Conservation (phyloP, 768 basidiomycete genomes). For the Boletus rufocinnamomeus region DNA sequence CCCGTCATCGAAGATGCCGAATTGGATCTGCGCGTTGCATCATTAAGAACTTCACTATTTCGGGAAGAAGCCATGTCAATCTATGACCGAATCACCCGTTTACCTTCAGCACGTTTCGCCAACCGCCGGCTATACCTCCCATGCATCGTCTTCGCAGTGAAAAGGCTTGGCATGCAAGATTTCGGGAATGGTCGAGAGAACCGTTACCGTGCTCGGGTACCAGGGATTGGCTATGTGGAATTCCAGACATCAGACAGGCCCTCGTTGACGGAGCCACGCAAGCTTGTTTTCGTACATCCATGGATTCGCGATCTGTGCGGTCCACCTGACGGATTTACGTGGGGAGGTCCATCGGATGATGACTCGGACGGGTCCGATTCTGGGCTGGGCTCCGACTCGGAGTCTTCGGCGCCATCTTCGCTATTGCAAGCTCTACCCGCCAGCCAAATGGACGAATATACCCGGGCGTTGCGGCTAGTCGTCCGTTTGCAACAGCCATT, state of each 20-base stretch:
- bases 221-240: conserved; percentile 1
- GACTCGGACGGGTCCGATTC: neutral
- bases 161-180: neutral
- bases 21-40: neutral
- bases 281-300: conserved; percentile 6
- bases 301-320: conserved; percentile 7
- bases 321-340: neutral
- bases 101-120: neutral
- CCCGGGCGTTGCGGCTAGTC: conserved; percentile 3
- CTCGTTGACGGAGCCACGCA: neutral
- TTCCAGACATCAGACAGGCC: neutral
- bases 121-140: conserved; percentile 3
- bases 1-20: neutral
- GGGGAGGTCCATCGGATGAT: neutral
- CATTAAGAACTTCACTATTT: neutral
- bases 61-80: neutral
- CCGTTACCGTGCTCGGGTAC: conserved; percentile 1
- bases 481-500: conserved; percentile 8
- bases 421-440: neutral
- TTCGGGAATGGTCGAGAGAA: neutral
- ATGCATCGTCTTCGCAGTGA: conserved; percentile 2
- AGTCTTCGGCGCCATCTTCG: no score
- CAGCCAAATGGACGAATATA: neutral
- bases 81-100: neutral
- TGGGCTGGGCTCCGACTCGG: neutral